These are phyloP conservation scores for Teratosphaeria pseudoeucalypti DNA, from an alignment of 2,329 filamentous ascomycete genomes.

Conservation along the genomic window DNA sequence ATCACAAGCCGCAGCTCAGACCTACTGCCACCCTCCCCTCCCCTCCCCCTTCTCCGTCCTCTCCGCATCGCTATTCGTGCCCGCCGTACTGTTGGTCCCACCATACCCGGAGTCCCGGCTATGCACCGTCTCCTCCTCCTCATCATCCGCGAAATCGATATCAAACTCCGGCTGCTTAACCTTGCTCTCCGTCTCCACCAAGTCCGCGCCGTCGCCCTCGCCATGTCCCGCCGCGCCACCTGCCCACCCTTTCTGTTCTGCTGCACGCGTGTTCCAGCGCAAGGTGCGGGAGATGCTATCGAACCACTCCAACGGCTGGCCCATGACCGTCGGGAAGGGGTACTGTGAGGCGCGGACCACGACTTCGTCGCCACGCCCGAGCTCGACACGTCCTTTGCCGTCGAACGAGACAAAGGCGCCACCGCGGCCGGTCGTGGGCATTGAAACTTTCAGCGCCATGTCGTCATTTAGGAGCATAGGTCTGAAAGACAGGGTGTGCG, in stretches of 20 bases:
- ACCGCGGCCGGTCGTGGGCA: constrained; percentile 74
- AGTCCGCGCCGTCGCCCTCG: constrained; percentile 24
- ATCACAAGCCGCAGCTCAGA: neutral
- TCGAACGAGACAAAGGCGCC: constrained; percentile 97
- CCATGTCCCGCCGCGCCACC: constrained; percentile 44
- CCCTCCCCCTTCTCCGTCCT: constrained; percentile 1
- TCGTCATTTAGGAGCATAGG: constrained; percentile 97
- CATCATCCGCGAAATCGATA: constrained; percentile 72
- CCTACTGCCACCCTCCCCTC: neutral
- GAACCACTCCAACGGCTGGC: constrained; percentile 88
- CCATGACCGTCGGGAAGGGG: constrained; percentile 91
- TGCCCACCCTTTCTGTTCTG: constrained; percentile 78
- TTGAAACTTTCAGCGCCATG: constrained; percentile 78
- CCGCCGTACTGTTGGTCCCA: constrained; percentile 2
- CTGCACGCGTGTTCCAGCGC: constrained; percentile 88
- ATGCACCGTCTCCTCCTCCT: constrained; percentile 19
- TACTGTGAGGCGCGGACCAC: constrained; percentile 94
- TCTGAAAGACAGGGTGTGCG: constrained; percentile 90
- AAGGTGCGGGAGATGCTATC: constrained; percentile 86
- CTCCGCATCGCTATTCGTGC: constrained; percentile 1
- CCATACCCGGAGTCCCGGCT: constrained; percentile 9
- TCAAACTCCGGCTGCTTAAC: constrained; percentile 64
- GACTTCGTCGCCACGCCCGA: constrained; percentile 87
- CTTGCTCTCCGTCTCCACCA: constrained; percentile 27
- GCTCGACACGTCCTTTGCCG: constrained; percentile 88